Percentiles rank a stretch among this genome's conserved stretches.
Conservation (phyloP, 495 filamentous ascomycete species). For the Penicillium manginii region DNA sequence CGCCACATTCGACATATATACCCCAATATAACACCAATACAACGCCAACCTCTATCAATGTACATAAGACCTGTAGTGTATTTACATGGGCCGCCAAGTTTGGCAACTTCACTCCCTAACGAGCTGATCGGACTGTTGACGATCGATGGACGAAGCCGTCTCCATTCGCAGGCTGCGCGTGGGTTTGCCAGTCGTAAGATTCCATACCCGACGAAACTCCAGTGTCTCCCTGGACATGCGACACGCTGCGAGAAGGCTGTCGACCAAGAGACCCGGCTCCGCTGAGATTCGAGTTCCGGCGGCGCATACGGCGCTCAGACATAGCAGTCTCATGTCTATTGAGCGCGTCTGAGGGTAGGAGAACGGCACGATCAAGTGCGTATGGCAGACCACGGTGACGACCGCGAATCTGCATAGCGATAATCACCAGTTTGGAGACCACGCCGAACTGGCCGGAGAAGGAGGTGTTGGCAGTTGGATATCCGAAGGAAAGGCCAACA, state of each 20-base stretch:
- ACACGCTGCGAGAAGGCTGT: conserved; percentile 29
- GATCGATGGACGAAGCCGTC: conserved; percentile 33
- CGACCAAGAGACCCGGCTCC: conserved; percentile 35
- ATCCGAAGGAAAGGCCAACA: conserved; percentile 87
- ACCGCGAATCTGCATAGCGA: conserved; percentile 91
- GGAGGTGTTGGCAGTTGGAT: conserved; percentile 70
- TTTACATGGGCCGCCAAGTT: neutral
- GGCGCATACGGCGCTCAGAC: conserved; percentile 55
- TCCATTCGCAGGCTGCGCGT: conserved; percentile 18
- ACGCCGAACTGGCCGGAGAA: conserved; percentile 79
- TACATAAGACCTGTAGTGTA: neutral
- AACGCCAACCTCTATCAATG: conserved; percentile 15
- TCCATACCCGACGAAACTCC: conserved; percentile 35
- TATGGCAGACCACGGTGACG: conserved; percentile 92
- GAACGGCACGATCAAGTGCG: conserved; percentile 85
- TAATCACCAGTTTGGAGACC: conserved; percentile 87
- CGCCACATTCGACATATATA: neutral
- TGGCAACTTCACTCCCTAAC: conserved; percentile 5
- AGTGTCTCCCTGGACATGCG: conserved; percentile 29
- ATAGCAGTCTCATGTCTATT: conserved; percentile 70
- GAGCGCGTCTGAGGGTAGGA: conserved; percentile 77
- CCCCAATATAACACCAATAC: neutral
- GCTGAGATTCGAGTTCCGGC: conserved; percentile 58
- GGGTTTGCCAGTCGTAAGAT: conserved; percentile 26
- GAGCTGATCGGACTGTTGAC: conserved; percentile 34